phyloP scores from a whole-genome alignment of 2,329 filamentous ascomycete species.

The Calonectria crousiana region DNA sequence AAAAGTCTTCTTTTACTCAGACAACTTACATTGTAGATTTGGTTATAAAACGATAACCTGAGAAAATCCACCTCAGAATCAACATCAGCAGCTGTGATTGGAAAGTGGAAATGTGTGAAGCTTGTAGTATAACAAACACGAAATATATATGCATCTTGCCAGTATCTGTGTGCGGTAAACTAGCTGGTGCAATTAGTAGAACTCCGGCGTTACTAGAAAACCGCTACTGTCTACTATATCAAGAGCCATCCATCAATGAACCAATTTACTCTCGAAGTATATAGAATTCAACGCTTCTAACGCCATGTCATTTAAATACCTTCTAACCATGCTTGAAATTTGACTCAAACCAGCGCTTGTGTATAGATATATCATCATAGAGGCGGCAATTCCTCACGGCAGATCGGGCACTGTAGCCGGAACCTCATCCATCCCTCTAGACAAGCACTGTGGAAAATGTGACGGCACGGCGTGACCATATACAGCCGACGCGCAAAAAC shows the following conservation, averaged over 20 bases:
- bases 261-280: neutral
- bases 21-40: neutral
- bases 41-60: neutral
- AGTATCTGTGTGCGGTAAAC: neutral
- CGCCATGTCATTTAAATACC: neutral
- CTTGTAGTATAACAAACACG: neutral
- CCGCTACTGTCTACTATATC: neutral
- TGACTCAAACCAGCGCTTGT: neutral
- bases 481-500: slow-evolving; percentile 86
- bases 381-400: slow-evolving; percentile 88
- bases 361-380: slow-evolving; percentile 63
- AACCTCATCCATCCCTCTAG: slow-evolving; percentile 97
- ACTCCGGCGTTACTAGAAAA: neutral
- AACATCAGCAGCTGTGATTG: neutral
- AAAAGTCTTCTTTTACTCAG: neutral
- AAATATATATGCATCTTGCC: neutral
- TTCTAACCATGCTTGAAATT: neutral
- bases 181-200: neutral
- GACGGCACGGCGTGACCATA: slow-evolving; percentile 97
- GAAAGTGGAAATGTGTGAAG: neutral
- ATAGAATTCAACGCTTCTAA: neutral
- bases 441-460: slow-evolving; percentile 94
- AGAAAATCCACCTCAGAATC: neutral
- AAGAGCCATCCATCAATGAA: neutral
- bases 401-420: slow-evolving; percentile 93